Conservation (phyloP, 2,329 filamentous ascomycete genomes). For the Colletotrichum tropicale region DNA sequence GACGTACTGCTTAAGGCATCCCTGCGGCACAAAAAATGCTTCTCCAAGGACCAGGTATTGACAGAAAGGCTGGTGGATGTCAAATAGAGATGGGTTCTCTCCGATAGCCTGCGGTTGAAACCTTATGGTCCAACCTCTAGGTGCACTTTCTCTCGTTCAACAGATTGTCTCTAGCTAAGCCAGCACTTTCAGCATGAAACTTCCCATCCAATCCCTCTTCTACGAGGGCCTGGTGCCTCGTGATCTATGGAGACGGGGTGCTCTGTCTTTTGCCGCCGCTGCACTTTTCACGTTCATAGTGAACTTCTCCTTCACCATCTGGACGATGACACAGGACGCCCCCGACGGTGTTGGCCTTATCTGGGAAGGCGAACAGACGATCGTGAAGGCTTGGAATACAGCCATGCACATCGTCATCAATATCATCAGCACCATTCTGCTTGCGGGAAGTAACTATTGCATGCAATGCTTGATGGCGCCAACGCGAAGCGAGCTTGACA, state of each 20-base stretch:
- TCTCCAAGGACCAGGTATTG: too few relatives aligned
- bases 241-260: neutral
- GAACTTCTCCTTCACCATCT: neutral
- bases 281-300: neutral
- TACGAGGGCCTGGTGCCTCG: neutral
- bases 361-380: neutral
- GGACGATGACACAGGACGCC: neutral
- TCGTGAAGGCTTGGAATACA: neutral
- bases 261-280: fast-evolving
- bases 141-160: neutral
- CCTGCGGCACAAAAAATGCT: too few relatives aligned
- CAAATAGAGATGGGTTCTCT: too few relatives aligned
- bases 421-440: fast-evolving
- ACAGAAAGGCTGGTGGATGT: too few relatives aligned
- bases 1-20: fast-evolving
- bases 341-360: neutral
- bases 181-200: neutral
- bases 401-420: neutral
- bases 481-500: neutral
- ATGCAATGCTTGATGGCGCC: neutral
- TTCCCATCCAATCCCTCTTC: neutral
- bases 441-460: neutral
- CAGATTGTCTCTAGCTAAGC: neutral
- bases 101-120: too few relatives aligned
- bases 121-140: too few relatives aligned